Conservation (phyloP, 306 rosid species). For the Sicyos baderoa region DNA sequence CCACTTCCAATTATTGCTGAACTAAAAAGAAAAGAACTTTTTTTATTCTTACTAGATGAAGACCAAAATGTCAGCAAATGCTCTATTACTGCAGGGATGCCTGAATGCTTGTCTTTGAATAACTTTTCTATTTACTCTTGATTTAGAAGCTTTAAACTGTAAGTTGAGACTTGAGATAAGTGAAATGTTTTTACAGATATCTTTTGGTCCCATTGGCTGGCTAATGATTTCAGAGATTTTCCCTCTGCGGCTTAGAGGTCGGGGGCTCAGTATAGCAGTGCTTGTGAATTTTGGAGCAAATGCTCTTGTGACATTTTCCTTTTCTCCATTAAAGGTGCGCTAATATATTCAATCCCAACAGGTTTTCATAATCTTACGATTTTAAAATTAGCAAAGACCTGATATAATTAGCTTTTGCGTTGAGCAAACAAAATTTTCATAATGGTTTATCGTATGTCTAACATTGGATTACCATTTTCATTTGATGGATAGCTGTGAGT, state of each 20-base stretch:
- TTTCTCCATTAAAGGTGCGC: conserved; percentile 76
- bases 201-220: conserved; percentile 99
- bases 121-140: not conserved
- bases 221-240: conserved; percentile 91
- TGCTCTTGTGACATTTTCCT: conserved; percentile 84
- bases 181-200: conserved; percentile 45
- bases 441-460: not conserved
- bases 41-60: not conserved
- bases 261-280: conserved; percentile 87
- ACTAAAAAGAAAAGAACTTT: too few species aligned
- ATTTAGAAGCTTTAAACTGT: not conserved
- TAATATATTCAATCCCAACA: not conserved
- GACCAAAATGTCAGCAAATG: too few species aligned
- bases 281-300: conserved; percentile 83
- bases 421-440: not conserved
- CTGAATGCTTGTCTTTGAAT: not conserved
- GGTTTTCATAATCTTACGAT: not conserved
- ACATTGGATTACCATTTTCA: not conserved
- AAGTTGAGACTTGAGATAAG: not conserved
- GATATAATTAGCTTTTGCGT: not conserved
- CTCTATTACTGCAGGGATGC: not conserved
- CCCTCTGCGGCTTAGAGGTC: conserved; percentile 79
- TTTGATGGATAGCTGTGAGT: not conserved
- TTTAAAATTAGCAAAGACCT: not conserved
- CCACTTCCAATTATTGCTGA: too few species aligned